Percentiles rank a stretch among this genome's conserved stretches.
Conservation (phyloP, 176 grass and related monocot species). For the Carex pumila region DNA sequence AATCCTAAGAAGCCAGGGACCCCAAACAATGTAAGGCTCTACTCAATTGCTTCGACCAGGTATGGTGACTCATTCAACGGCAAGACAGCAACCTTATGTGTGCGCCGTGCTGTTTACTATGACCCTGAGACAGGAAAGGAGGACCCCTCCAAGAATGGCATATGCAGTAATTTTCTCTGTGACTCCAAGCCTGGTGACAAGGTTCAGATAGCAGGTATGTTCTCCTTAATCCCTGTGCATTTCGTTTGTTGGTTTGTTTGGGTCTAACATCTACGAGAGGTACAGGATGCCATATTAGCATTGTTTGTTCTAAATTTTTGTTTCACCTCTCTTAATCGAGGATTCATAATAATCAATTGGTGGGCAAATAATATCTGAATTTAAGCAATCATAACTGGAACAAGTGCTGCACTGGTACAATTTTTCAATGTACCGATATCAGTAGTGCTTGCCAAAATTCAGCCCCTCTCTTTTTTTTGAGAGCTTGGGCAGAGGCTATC, state of each 20-base stretch:
- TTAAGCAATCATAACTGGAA: background rate
- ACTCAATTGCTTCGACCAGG: slow-evolving; percentile 91
- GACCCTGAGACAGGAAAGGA: slow-evolving; percentile 87
- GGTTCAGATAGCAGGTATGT: slow-evolving; percentile 74
- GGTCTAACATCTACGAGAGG: background rate
- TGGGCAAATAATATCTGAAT: background rate
- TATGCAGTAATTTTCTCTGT: slow-evolving; percentile 97
- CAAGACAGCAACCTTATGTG: slow-evolving; percentile 71
- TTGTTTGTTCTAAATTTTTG: background rate
- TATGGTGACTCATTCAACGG: slow-evolving; percentile 93
- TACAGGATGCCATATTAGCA: background rate
- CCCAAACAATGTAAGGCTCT: slow-evolving; percentile 80
- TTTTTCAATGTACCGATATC: background rate
- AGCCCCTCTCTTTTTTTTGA: background rate
- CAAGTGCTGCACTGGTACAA: background rate
- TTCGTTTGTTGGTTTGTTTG: background rate
- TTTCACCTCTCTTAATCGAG: background rate
- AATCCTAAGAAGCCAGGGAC: slow-evolving; percentile 85
- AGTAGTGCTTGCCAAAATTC: background rate
- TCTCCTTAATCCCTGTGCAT: background rate
- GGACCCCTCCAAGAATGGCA: slow-evolving; percentile 76
- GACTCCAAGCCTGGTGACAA: slow-evolving; percentile 85
- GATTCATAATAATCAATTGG: background rate
- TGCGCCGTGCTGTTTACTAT: slow-evolving; percentile 82
- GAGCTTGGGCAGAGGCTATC: too few relatives aligned